Percentiles rank a stretch among this genome's conserved stretches.
These are phyloP conservation scores for Plantago elongata DNA, from an alignment of 257 asterid genomes.

Conservation along the genomic window DNA sequence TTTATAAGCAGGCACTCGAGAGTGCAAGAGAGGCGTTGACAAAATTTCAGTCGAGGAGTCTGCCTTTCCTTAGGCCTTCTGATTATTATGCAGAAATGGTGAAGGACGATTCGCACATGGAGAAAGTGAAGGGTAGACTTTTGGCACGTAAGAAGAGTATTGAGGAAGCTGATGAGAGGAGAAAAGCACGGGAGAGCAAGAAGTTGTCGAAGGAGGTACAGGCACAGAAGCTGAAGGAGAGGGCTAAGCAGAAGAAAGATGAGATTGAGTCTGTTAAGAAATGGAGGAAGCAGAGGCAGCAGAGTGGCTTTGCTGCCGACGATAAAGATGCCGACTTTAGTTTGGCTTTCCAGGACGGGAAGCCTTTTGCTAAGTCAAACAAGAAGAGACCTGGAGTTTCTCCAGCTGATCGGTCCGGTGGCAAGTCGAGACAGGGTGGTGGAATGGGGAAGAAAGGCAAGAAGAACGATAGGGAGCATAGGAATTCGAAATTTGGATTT, in stretches of 20 bases:
- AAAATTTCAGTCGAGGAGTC: conserved; percentile 53
- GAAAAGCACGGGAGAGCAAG: conserved; percentile 80
- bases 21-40: conserved; percentile 62
- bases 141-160: conserved; percentile 68
- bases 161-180: conserved; percentile 89
- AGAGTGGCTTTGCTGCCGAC: conserved; percentile 47
- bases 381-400: conserved; percentile 71
- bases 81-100: conserved; percentile 96
- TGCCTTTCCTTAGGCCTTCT: conserved; percentile 70
- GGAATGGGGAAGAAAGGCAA: conserved; percentile 47
- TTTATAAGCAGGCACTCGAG: conserved; percentile 80
- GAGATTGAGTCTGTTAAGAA: conserved; percentile 86
- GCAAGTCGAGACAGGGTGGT: conserved; percentile 41
- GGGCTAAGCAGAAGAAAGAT: conserved; percentile 82
- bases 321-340: conserved; percentile 51
- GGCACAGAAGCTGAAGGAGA: conserved; percentile 66
- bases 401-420: conserved; percentile 89
- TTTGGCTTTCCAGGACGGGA: conserved; percentile 65
- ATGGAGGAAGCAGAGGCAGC: conserved; percentile 93
- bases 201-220: conserved; percentile 83
- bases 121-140: conserved; percentile 76
- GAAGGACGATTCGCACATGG: conserved; percentile 85
- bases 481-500: conserved; percentile 68
- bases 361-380: conserved; percentile 45
- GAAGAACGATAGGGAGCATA: conserved; percentile 47